These are phyloP conservation scores for Pontederia crassipes DNA, from an alignment of 176 grass and related monocot genomes.

Conservation along the genomic window DNA sequence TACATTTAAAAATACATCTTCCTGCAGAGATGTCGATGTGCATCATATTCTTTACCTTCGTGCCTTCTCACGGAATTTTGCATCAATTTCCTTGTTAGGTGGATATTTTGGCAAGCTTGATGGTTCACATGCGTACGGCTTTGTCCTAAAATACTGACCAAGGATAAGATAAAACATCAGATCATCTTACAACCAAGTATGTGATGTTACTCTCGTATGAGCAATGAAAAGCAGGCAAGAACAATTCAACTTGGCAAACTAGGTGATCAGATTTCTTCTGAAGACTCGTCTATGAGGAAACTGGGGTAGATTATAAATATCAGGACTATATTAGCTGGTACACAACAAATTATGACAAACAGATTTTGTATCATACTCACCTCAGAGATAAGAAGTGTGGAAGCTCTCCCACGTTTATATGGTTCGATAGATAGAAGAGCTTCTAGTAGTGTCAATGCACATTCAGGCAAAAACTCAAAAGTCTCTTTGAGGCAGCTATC, in stretches of 20 bases:
- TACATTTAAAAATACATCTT: not conserved
- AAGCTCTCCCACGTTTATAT: slow-evolving; percentile 44
- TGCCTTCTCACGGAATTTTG: slow-evolving; percentile 38
- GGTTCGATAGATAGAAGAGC: slow-evolving; percentile 61
- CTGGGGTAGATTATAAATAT: too few relatives aligned
- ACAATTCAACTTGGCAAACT: not conserved
- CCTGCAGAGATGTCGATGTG: not conserved
- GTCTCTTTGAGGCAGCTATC: slow-evolving; percentile 39
- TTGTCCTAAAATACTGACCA: slow-evolving; percentile 60
- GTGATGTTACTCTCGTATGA: not conserved
- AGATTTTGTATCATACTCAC: slow-evolving; percentile 6
- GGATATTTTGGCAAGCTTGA: slow-evolving; percentile 66
- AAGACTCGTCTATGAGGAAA: too few relatives aligned
- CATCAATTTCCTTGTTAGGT: slow-evolving; percentile 92
- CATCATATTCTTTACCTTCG: not conserved
- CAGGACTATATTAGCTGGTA: too few relatives aligned
- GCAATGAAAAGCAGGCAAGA: not conserved
- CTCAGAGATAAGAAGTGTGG: slow-evolving; percentile 51
- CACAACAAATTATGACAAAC: not conserved
- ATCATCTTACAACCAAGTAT: not conserved
- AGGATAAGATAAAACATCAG: slow-evolving; percentile 1
- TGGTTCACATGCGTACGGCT: slow-evolving; percentile 55
- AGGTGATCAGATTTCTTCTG: too few relatives aligned
- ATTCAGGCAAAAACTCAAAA: slow-evolving; percentile 33
- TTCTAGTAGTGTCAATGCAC: slow-evolving; percentile 42